Evolutionary conservation across 805 yeast genomes (phyloP).

Genomic region (Starmera pachycereana): DNA sequence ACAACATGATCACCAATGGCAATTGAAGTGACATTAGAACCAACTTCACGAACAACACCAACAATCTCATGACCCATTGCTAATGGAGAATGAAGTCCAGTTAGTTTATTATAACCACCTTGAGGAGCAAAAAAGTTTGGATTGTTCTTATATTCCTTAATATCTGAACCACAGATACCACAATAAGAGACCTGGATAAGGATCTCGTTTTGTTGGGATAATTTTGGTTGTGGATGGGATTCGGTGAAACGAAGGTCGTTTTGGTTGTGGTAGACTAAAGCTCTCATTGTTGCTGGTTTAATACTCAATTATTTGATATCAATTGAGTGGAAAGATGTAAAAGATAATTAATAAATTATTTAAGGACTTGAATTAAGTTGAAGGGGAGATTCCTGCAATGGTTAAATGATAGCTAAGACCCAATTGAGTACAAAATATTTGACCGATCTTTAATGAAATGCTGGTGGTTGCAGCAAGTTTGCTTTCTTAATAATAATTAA

Average conservation of each 20-base stretch:
- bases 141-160: conserved; percentile 47
- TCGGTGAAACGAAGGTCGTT: conserved; percentile 32
- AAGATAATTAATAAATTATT: too few species aligned
- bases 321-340: too few species aligned
- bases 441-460: too few species aligned
- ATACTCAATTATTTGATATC: too few species aligned
- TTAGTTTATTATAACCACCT: conserved; percentile 27
- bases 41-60: conserved; percentile 35
- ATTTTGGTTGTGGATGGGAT: conserved; percentile 24
- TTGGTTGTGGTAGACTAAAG: conserved; percentile 36
- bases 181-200: conserved; percentile 37
- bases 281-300: conserved; percentile 32
- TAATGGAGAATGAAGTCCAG: conserved; percentile 31
- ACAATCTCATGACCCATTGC: conserved; percentile 47
- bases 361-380: too few species aligned
- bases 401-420: too few species aligned
- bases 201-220: conserved; percentile 28
- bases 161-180: conserved; percentile 57
- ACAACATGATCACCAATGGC: conserved; percentile 49
- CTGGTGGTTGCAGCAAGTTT: too few species aligned
- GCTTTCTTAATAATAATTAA: too few species aligned
- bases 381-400: too few species aligned
- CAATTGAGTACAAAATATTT: too few species aligned
- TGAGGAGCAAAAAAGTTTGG: conserved; percentile 45
- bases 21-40: conserved; percentile 32